Evolutionary conservation across 1,284 basidiomycete genomes (phyloP), one percentile per base, ranked within the genome.

Genomic region (Apiotrichum akiyoshidainum): DNA sequence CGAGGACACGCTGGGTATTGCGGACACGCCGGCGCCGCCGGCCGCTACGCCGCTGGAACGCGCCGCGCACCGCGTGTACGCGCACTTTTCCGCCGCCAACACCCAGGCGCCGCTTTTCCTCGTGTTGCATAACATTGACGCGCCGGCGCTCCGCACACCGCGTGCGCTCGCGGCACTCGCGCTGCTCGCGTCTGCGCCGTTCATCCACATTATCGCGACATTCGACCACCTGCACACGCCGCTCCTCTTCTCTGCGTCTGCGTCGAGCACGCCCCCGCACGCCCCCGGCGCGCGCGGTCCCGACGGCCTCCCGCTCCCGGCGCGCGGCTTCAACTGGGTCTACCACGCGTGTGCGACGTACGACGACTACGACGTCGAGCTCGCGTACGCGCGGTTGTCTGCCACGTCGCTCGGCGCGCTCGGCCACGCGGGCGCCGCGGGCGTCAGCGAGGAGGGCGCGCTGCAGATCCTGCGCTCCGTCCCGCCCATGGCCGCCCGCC

Each of bases 281-380:
- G 2, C 52, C 0, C 33, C 59, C 0, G 61, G 54, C 12, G 50
- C 49, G 10, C 33, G 12, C 71, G 68, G 66, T 58, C 51, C 47
- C 34, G 51, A 54, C 42, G 45, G 47, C 22, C 22, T 46, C 9
- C 45, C 58, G 2, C 69, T 62, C 0, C 16, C 65, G 0, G 57
- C 54, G 7, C 63, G 84, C 37, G 87, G 88, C 1, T 91, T 87
- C 75, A 83, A 86, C 8, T 94, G 90, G 86, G 78, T 94, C 16
- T 92, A 90, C 84, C 90, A 95, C 76, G 89, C 92, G 73, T 74
- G 89, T 17, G 89, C 91, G 2, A 95, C 93, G 0, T 86, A 90
- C 65, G 81, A 80, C 26, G 81, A 89, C 2, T 95, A 94, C 78
- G 86, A 88, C 69, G 81, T 84, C 59, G 93, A 96, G 74, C 83